Evolutionary conservation across 352 stramenopile genomes (phyloP).

Genomic region (Thraustochytrium striatum): DNA sequence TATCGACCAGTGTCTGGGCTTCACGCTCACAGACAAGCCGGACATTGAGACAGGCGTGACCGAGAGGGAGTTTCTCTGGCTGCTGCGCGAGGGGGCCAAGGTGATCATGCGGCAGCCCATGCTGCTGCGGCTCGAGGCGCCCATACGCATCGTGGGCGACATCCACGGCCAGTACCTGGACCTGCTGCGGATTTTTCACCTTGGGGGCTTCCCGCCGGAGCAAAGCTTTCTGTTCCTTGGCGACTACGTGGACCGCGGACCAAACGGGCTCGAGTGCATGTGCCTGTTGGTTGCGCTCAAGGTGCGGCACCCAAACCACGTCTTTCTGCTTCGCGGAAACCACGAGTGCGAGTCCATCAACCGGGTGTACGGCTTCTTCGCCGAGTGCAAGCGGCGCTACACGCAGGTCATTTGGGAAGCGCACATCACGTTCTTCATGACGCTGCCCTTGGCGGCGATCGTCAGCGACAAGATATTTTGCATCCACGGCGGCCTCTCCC

Average conservation of each 20-base stretch:
- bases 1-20: neutral
- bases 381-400: slow-evolving; percentile 61
- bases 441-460: slow-evolving; percentile 90
- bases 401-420: slow-evolving; percentile 71
- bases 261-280: slow-evolving; percentile 73
- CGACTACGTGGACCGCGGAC: slow-evolving; percentile 82
- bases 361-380: slow-evolving; percentile 81
- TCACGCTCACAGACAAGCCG: neutral
- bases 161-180: slow-evolving; percentile 96
- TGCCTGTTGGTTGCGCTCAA: slow-evolving; percentile 72
- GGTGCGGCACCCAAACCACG: slow-evolving; percentile 79
- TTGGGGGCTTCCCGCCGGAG: slow-evolving; percentile 74
- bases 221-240: slow-evolving; percentile 84
- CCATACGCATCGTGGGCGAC: slow-evolving; percentile 81
- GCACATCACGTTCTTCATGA: slow-evolving; percentile 71
- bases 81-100: slow-evolving; percentile 89
- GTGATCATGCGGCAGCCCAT: slow-evolving; percentile 72
- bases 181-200: slow-evolving; percentile 84
- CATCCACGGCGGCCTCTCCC: slow-evolving; percentile 92
- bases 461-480: slow-evolving; percentile 99
- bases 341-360: slow-evolving; percentile 80
- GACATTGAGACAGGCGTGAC: neutral
- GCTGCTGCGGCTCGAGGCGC: slow-evolving; percentile 67
- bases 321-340: slow-evolving; percentile 85
- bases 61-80: slow-evolving; percentile 87